These are phyloP conservation scores for Gnomoniopsis smithogilvyi DNA, from an alignment of 2,329 filamentous ascomycete genomes.

Conservation along the genomic window DNA sequence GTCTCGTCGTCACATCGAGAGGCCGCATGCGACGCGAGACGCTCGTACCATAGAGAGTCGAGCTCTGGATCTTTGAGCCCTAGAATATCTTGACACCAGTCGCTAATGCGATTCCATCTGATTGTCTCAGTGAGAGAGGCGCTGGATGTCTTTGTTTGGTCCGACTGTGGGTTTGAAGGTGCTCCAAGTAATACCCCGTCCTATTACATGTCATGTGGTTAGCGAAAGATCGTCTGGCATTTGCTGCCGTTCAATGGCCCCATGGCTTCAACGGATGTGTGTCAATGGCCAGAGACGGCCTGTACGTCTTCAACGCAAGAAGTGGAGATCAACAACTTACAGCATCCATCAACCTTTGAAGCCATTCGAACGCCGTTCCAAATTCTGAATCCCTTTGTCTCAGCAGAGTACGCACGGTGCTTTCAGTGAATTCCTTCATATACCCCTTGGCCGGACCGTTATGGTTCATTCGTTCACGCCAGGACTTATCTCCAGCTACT, in stretches of 20 bases:
- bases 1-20: not conserved
- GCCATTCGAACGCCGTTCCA: not conserved
- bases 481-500: constrained; percentile 21
- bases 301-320: too few relatives aligned
- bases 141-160: not conserved
- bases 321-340: too few relatives aligned
- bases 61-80: constrained; percentile 15
- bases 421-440: constrained; percentile 7
- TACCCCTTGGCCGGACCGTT: constrained; percentile 18
- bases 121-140: not conserved
- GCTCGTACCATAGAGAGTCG: constrained; percentile 24
- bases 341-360: not conserved
- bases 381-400: not conserved
- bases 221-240: too few relatives aligned
- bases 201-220: not conserved
- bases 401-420: not conserved
- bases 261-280: not conserved
- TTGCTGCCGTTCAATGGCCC: too few relatives aligned
- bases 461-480: constrained; percentile 19
- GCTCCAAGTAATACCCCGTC: not conserved
- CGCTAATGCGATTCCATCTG: constrained; percentile 17
- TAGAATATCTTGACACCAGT: constrained; percentile 18
- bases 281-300: not conserved
- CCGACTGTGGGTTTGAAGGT: not conserved
- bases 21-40: constrained; percentile 19